phyloP scores from a whole-genome alignment of 2,329 filamentous ascomycete genomes.

The Trichoderma asperellum region DNA sequence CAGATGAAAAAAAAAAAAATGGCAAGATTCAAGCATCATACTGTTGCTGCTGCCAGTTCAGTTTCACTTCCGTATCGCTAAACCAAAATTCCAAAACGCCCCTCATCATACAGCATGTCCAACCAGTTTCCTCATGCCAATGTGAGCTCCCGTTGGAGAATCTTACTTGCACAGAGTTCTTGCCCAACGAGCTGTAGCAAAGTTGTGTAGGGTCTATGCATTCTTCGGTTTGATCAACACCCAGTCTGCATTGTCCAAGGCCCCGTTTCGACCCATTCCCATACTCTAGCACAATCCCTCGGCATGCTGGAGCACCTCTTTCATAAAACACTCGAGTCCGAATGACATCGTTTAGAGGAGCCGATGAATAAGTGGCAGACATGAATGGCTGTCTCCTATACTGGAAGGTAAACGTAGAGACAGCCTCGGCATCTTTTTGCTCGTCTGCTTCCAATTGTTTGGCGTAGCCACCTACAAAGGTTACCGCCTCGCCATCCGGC shows the following conservation, averaged over 20 bases:
- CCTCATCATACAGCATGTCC: background rate
- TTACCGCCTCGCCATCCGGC: background rate
- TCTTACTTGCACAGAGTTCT: background rate
- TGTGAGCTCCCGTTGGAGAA: background rate
- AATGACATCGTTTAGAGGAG: background rate
- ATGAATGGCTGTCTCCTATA: background rate
- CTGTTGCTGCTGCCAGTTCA: background rate
- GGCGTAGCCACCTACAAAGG: background rate
- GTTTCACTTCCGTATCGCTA: background rate
- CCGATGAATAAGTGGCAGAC: background rate
- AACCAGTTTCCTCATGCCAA: background rate
- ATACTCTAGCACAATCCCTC: background rate
- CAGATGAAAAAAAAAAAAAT: too few species aligned
- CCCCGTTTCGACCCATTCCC: background rate
- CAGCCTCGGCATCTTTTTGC: background rate
- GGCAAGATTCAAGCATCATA: too few species aligned
- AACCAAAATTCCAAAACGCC: background rate
- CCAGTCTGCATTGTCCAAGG: background rate
- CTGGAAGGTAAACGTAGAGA: background rate
- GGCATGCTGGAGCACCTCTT: background rate
- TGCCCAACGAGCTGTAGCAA: background rate
- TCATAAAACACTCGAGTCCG: background rate
- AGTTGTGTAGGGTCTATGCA: background rate
- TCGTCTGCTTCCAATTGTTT: background rate
- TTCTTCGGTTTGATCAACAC: background rate